Percentiles rank a stretch among this genome's conserved stretches.
Conservation (phyloP, 2,329 filamentous ascomycete genomes). For the Cladosporium sp. region DNA sequence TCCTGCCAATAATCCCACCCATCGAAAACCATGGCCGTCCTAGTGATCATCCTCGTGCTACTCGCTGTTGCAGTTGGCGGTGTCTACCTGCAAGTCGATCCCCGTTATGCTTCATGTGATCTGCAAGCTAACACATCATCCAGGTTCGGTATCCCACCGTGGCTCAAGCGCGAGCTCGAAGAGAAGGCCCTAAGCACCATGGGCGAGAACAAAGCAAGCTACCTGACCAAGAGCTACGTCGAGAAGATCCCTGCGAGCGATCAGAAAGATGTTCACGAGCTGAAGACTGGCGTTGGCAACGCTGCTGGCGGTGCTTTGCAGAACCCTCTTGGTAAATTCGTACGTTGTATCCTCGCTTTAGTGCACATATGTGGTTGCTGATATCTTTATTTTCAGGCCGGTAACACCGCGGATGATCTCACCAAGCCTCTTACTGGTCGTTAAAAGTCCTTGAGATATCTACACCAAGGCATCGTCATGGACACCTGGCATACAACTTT, state of each 20-base stretch:
- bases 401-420: conserved; percentile 28
- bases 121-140: neutral
- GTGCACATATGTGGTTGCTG: neutral
- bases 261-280: conserved; percentile 34
- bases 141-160: conserved; percentile 49
- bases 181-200: conserved; percentile 51
- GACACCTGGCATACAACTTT: too few species aligned
- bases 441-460: neutral
- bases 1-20: neutral
- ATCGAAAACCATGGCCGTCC: conserved; percentile 23
- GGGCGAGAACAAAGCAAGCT: conserved; percentile 52
- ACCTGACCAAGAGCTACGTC: conserved; percentile 35
- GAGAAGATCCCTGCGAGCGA: conserved; percentile 27
- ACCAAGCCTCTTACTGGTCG: conserved; percentile 30
- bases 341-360: conserved; percentile 13
- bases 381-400: conserved; percentile 9
- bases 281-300: conserved; percentile 37
- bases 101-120: neutral
- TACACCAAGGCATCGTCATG: too few species aligned
- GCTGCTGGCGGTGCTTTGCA: conserved; percentile 35
- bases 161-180: conserved; percentile 49
- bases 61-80: conserved; percentile 40
- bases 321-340: conserved; percentile 40
- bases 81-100: conserved; percentile 40
- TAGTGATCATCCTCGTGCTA: conserved; percentile 36